These are phyloP conservation scores for Phytophthora pini DNA, from an alignment of 352 stramenopile species.

Conservation along the genomic window DNA sequence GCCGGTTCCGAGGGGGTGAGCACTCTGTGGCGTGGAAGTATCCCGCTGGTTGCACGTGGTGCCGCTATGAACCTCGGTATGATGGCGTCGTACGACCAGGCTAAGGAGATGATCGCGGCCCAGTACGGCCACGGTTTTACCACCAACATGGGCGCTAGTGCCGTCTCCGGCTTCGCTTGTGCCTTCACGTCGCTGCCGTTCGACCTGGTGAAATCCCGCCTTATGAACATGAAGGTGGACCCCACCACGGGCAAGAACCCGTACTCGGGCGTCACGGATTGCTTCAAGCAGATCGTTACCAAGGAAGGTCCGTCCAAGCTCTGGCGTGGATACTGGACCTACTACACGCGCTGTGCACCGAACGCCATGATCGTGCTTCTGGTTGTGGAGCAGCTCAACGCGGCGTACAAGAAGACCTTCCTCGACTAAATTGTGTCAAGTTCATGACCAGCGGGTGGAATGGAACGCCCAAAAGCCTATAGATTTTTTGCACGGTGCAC, in stretches of 20 bases:
- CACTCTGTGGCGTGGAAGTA: slow-evolving; percentile 92
- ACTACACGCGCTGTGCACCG: slow-evolving; percentile 98
- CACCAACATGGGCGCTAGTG: slow-evolving; percentile 94
- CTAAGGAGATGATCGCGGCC: slow-evolving; percentile 91
- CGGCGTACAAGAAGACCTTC: slow-evolving; percentile 79
- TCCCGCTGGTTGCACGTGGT: slow-evolving; percentile 95
- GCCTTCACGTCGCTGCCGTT: slow-evolving; percentile 98
- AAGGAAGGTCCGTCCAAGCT: slow-evolving; percentile 96
- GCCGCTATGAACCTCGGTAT: slow-evolving; percentile 99
- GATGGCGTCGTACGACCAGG: slow-evolving; percentile 99
- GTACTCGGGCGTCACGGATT: slow-evolving; percentile 97
- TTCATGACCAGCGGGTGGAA: slow-evolving; percentile 13
- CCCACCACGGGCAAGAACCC: slow-evolving; percentile 90
- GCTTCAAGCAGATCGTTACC: slow-evolving; percentile 93
- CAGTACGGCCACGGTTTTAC: slow-evolving; percentile 74
- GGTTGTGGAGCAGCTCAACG: slow-evolving; percentile 96
- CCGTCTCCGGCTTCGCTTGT: slow-evolving; percentile 97
- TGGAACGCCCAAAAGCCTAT: slow-evolving; percentile 24
- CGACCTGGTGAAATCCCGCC: slow-evolving; percentile 98
- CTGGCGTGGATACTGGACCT: slow-evolving; percentile 98
- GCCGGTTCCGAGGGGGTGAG: slow-evolving; percentile 83
- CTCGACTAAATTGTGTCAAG: slow-evolving; percentile 34
- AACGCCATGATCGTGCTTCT: slow-evolving; percentile 99
- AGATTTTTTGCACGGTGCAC: slow-evolving; percentile 30
- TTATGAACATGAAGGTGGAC: slow-evolving; percentile 98